Base-by-base conservation (phyloP, 176 grass and related monocot genomes). In the Avena sativa region DNA sequence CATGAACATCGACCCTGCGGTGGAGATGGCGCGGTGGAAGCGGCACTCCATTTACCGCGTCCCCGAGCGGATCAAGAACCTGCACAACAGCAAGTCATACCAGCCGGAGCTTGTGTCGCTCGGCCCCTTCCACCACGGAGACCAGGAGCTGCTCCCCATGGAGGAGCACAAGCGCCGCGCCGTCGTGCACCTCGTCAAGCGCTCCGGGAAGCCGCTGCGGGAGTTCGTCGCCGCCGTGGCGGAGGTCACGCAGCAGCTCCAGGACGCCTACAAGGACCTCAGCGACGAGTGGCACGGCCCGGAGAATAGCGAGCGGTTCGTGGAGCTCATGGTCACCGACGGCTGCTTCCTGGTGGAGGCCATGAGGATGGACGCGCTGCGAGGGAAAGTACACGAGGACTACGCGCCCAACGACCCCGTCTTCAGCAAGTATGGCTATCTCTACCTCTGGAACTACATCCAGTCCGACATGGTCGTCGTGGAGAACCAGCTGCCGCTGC, bases 331-430 rank as follows among this genome's bases (percentile, higher is more conserved):
- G 90, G 72, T 92, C 38, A 43, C 49, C 0, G 90, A 95, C 7
- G 93, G 82, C 2, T 92, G 88, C 83, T 95, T 91, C 90, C 61
- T 95, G 83, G 19, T 92, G n/a, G 91, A 92, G 80, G 26, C 78
- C 3, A 80, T 86, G 47, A 65, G 30, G 63, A 48, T 20, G 17
- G 0, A 21, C 34, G 53, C 34, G 11, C 50, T 57, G 12, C 52
- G 19, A 0, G 76, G 38, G 1, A 46, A 62, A 11, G 78, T 63
- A 3, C 26, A 80, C 8, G 60, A 47, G 0, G 90, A 92, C 46
- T 97, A 97, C 43, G 86, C 88, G 3, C 9, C 46, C 36, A 94
- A 94, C 20, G 92, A 97, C 63, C 92, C 94, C 16, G 81, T 97
- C 17, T 97, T 94, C 20, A 94, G 94, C 70, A 74, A 28, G 49